Evolutionary conservation across 192 early-diverging fungal species (phyloP).

Genomic region (Gonapodya prolifera): DNA sequence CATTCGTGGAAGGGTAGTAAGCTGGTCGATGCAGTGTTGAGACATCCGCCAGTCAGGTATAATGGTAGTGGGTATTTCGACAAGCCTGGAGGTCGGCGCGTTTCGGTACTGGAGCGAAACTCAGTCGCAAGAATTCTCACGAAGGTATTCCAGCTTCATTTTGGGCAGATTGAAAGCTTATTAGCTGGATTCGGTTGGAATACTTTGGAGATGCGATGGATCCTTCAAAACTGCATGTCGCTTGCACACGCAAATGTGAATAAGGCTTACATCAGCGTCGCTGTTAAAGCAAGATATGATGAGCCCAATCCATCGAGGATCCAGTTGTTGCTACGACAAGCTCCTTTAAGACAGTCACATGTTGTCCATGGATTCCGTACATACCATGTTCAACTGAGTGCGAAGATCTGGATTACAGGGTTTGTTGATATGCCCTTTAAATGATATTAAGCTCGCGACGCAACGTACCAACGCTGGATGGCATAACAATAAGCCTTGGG

Average conservation of each 20-base stretch:
- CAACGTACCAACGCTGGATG: slow-evolving; percentile 3
- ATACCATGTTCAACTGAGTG: slow-evolving; percentile 11
- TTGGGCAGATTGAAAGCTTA: not conserved
- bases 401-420: slow-evolving; percentile 1
- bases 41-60: not conserved
- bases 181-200: not conserved
- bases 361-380: not conserved
- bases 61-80: not conserved
- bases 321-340: slow-evolving; percentile 4
- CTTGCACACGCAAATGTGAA: not conserved
- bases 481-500: slow-evolving; percentile 8
- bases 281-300: slow-evolving; percentile 11
- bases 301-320: slow-evolving; percentile 9
- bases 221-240: not conserved
- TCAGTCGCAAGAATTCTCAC: not conserved
- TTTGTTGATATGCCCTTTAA: not conserved
- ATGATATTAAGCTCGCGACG: not conserved
- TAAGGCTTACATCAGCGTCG: slow-evolving; percentile 2
- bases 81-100: not conserved
- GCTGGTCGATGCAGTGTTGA: not conserved
- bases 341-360: not conserved
- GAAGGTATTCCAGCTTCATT: not conserved
- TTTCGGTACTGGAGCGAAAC: not conserved
- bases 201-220: not conserved
- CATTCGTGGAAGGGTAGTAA: not conserved